Conservation (phyloP, 1,139 yeast species). For the Geotrichum reessii region DNA sequence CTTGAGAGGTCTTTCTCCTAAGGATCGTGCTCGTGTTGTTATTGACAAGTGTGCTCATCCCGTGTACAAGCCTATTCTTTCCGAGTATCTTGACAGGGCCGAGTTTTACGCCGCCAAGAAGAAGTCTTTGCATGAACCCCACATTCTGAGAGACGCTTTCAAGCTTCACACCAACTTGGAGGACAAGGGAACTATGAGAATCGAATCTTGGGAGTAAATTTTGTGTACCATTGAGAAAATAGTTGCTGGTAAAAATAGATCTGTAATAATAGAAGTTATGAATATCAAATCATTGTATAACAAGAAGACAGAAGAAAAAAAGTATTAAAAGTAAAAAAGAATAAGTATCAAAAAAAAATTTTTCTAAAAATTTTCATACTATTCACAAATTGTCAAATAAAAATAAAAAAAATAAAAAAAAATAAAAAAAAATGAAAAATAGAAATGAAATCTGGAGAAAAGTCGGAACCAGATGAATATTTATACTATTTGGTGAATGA, state of each 20-base stretch:
- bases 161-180: conserved; percentile 89
- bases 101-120: conserved; percentile 65
- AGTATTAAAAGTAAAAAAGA: not conserved
- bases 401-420: not conserved
- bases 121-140: conserved; percentile 89
- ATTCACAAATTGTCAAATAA: too few relatives aligned
- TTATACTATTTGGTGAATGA: not conserved
- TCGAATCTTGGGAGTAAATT: conserved; percentile 58
- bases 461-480: not conserved
- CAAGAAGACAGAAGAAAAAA: not conserved
- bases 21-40: conserved; percentile 82
- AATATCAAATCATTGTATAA: not conserved
- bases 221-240: not conserved
- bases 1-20: conserved; percentile 89
- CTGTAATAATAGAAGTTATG: not conserved
- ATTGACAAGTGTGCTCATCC: conserved; percentile 93
- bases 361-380: not conserved
- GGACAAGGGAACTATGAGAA: conserved; percentile 94
- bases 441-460: not conserved
- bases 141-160: conserved; percentile 81
- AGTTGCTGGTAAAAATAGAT: not conserved
- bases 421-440: not conserved
- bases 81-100: conserved; percentile 81
- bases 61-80: conserved; percentile 75
- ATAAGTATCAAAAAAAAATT: not conserved